Conservation (phyloP, 495 filamentous ascomycete genomes). For the Amniculicola lignicola region DNA sequence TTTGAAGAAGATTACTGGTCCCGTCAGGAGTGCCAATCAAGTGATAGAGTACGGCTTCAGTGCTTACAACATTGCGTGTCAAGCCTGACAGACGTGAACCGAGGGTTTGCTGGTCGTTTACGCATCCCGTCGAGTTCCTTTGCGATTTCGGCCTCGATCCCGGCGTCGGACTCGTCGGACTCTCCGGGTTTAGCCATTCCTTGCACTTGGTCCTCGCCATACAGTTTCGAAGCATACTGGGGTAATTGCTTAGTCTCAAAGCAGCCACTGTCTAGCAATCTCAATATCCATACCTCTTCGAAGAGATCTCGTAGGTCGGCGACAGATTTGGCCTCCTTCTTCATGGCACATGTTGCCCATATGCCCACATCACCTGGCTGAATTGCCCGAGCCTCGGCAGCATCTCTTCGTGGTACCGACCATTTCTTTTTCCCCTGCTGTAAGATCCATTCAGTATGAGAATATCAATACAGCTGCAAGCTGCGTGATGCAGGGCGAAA, state of each 20-base stretch:
- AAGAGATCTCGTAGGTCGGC: conserved; percentile 71
- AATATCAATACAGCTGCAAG: too few relatives aligned
- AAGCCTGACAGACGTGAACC: conserved; percentile 64
- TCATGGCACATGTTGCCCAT: conserved; percentile 83
- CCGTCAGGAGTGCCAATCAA: not conserved
- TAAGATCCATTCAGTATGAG: conserved; percentile 4
- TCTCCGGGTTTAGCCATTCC: conserved; percentile 36
- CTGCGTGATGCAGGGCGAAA: conserved; percentile 27
- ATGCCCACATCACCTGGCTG: conserved; percentile 75
- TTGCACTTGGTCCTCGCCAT: conserved; percentile 44
- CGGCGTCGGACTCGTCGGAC: conserved; percentile 48
- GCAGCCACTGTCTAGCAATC: not conserved
- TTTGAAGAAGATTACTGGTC: conserved; percentile 61
- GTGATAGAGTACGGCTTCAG: not conserved
- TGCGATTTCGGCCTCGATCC: conserved; percentile 81
- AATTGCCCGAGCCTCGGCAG: conserved; percentile 32
- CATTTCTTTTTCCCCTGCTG: conserved; percentile 42
- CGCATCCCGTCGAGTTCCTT: conserved; percentile 70
- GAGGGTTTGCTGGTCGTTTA: conserved; percentile 45
- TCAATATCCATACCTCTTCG: conserved; percentile 56
- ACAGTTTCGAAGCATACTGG: conserved; percentile 60
- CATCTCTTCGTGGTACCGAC: conserved; percentile 34
- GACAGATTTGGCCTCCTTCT: conserved; percentile 72
- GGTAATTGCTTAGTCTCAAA: too few relatives aligned
- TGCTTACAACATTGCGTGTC: conserved; percentile 72